These are phyloP conservation scores for Fusarium succisae DNA, from an alignment of 2,329 filamentous ascomycete genomes.

Conservation along the genomic window DNA sequence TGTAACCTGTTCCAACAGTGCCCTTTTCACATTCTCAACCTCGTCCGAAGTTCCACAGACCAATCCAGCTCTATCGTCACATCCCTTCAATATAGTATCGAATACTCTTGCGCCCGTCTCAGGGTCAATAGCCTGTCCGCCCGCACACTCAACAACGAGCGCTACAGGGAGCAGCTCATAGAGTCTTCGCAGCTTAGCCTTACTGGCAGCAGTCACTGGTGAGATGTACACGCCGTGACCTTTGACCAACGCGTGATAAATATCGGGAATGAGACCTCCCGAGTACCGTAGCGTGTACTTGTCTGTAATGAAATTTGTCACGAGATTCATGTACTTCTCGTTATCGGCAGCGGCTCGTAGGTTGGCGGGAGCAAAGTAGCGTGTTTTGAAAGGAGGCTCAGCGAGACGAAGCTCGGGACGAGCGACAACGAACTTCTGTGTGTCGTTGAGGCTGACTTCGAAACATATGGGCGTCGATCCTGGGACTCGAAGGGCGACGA, in stretches of 20 bases:
- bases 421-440: slow-evolving; percentile 49
- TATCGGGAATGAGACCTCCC: slow-evolving; percentile 69
- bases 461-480: slow-evolving; percentile 55
- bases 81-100: slow-evolving; percentile 48
- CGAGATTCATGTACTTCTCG: slow-evolving; percentile 57
- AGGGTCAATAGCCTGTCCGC: slow-evolving; percentile 64
- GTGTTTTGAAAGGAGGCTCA: slow-evolving; percentile 54
- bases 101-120: slow-evolving; percentile 54
- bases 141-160: slow-evolving; percentile 67
- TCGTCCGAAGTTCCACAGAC: slow-evolving; percentile 62
- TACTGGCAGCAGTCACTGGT: slow-evolving; percentile 61
- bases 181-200: slow-evolving; percentile 66
- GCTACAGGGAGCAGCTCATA: slow-evolving; percentile 71
- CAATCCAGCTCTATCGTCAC: slow-evolving; percentile 61
- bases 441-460: slow-evolving; percentile 57
- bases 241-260: slow-evolving; percentile 68
- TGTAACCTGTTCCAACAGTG: slow-evolving; percentile 6
- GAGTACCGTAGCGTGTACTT: slow-evolving; percentile 69
- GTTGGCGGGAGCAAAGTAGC: slow-evolving; percentile 72
- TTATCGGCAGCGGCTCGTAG: slow-evolving; percentile 65
- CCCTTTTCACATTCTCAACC: slow-evolving; percentile 51
- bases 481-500: slow-evolving; percentile 63
- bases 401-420: slow-evolving; percentile 52
- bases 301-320: slow-evolving; percentile 59
- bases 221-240: slow-evolving; percentile 70